Conservation (phyloP, 2,329 filamentous ascomycete genomes). For the Thelonectria blattea region DNA sequence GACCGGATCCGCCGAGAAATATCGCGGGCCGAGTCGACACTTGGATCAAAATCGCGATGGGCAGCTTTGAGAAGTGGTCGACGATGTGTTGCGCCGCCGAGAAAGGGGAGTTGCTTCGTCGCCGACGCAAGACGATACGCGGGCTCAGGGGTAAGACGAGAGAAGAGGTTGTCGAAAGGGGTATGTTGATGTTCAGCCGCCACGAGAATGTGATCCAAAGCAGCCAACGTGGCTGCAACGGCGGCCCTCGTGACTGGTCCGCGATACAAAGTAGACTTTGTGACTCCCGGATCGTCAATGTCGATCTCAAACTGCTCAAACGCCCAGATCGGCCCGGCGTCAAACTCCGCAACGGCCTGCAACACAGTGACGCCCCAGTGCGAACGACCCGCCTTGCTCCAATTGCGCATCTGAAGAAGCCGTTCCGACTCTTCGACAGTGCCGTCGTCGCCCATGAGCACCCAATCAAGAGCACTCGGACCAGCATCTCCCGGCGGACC, state of each 20-base stretch:
- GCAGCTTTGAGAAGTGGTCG: slow-evolving; percentile 10
- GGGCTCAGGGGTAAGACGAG: neutral
- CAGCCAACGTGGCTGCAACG: slow-evolving; percentile 13
- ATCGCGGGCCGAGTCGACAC: slow-evolving; percentile 7
- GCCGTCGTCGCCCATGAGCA: slow-evolving; percentile 27
- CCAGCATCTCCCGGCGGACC: slow-evolving; percentile 27
- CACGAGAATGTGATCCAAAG: slow-evolving; percentile 1
- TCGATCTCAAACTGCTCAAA: slow-evolving; percentile 27
- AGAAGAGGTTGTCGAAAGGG: neutral
- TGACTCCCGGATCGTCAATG: slow-evolving; percentile 19
- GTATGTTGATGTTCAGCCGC: neutral
- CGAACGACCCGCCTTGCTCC: slow-evolving; percentile 22
- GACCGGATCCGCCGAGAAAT: slow-evolving; percentile 27
- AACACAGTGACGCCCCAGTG: slow-evolving; percentile 29
- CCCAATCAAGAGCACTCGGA: slow-evolving; percentile 26
- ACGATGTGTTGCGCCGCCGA: slow-evolving; percentile 6
- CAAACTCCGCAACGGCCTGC: slow-evolving; percentile 27
- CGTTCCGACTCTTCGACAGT: slow-evolving; percentile 10
- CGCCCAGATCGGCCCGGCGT: slow-evolving; percentile 27
- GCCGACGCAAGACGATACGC: slow-evolving; percentile 1
- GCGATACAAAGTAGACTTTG: slow-evolving; percentile 26
- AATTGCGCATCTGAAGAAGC: slow-evolving; percentile 20
- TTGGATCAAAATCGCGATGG: slow-evolving; percentile 16
- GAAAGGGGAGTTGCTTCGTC: slow-evolving; percentile 3
- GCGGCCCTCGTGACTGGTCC: slow-evolving; percentile 20